A percentile compares a stretch with the other conserved stretches of the same genome.
These are phyloP conservation scores for Suhomyces kilbournensis DNA, from an alignment of 805 yeast genomes.

Conservation along the genomic window DNA sequence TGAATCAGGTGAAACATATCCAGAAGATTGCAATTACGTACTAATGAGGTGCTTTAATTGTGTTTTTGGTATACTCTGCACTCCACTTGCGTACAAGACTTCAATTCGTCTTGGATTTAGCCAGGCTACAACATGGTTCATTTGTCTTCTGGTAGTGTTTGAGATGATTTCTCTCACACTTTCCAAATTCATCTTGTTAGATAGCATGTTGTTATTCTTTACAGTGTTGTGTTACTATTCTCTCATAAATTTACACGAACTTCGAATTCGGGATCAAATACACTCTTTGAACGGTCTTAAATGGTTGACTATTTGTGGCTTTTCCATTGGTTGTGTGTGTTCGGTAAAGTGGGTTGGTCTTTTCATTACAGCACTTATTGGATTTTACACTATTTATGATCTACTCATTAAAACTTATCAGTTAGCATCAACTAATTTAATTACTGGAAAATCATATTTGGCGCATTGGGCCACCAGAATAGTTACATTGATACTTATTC, in stretches of 20 bases:
- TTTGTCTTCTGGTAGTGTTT: slow-evolving; percentile 59
- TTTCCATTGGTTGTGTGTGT: slow-evolving; percentile 77
- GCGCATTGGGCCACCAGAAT: slow-evolving; percentile 75
- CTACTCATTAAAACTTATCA: slow-evolving; percentile 45
- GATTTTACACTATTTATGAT: slow-evolving; percentile 56
- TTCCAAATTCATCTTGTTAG: slow-evolving; percentile 72
- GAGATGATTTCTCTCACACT: slow-evolving; percentile 69
- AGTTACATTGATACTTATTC: slow-evolving; percentile 63
- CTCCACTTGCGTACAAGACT: slow-evolving; percentile 62
- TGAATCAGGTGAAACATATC: slow-evolving; percentile 62
- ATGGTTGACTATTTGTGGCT: slow-evolving; percentile 63
- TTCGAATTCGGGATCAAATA: slow-evolving; percentile 37
- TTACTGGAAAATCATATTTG: slow-evolving; percentile 32
- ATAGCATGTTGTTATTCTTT: slow-evolving; percentile 73
- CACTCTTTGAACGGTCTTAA: slow-evolving; percentile 40
- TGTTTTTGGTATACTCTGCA: slow-evolving; percentile 60
- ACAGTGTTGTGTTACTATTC: slow-evolving; percentile 49
- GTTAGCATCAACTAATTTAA: slow-evolving; percentile 13
- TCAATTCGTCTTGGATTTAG: slow-evolving; percentile 30
- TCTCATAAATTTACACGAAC: slow-evolving; percentile 45
- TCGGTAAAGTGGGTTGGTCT: slow-evolving; percentile 86
- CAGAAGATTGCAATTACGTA: slow-evolving; percentile 57
- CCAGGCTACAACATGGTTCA: slow-evolving; percentile 49
- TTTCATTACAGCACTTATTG: slow-evolving; percentile 60
- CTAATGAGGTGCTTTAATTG: slow-evolving; percentile 74